Percentiles rank a stretch among this genome's conserved stretches.
Conservation (phyloP, 257 asterid species). For the Anisodus tanguticus region DNA sequence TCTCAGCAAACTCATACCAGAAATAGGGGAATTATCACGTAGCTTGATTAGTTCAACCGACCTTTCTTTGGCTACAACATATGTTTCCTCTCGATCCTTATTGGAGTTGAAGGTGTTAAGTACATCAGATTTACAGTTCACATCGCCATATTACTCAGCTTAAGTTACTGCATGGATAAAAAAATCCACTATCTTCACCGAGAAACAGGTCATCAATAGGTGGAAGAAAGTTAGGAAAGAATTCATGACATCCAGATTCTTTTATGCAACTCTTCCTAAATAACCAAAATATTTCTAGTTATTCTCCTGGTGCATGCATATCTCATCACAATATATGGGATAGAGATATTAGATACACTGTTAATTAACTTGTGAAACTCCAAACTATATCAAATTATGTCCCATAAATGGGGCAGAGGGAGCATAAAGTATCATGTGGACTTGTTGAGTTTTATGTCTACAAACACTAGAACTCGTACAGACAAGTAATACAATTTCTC, state of each 20-base stretch:
- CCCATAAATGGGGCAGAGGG: neutral
- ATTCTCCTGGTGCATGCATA: neutral
- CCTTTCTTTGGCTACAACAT: neutral
- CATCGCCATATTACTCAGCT: neutral
- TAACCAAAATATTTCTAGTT: neutral
- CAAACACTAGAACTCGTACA: neutral
- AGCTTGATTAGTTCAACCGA: neutral
- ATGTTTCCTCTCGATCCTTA: neutral
- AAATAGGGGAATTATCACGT: neutral
- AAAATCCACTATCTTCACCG: neutral
- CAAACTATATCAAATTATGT: neutral
- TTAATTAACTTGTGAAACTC: neutral
- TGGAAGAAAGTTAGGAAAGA: neutral
- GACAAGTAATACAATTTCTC: neutral
- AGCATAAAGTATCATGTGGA: neutral
- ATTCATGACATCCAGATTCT: neutral
- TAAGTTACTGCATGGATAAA: neutral
- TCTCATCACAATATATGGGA: neutral
- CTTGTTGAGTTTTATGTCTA: neutral
- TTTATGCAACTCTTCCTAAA: neutral
- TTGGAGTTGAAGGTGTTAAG: neutral
- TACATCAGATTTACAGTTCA: neutral
- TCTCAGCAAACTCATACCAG: neutral
- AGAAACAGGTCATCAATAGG: neutral
- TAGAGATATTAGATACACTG: neutral